phyloP scores from a whole-genome alignment of 1,139 yeast genomes.

The Pichia sp. region DNA sequence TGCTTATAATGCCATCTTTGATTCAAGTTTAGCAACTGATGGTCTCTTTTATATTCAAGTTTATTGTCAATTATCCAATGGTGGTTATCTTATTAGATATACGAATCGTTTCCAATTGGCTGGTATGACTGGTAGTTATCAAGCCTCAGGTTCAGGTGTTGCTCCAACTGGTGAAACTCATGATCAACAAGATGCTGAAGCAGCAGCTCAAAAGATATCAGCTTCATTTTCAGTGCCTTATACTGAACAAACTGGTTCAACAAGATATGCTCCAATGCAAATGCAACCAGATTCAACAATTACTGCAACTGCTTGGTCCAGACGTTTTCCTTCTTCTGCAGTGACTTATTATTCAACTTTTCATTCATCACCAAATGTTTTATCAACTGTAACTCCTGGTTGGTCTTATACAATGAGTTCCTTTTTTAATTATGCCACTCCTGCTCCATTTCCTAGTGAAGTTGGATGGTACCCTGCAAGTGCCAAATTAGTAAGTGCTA shows the following conservation, averaged over 20 bases:
- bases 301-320: constrained; percentile 60
- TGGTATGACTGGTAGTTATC: constrained; percentile 62
- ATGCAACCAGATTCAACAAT: constrained; percentile 68
- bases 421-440: constrained; percentile 57
- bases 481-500: constrained; percentile 27
- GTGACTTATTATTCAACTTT: constrained; percentile 51
- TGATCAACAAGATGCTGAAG: constrained; percentile 25
- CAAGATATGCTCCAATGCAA: constrained; percentile 89
- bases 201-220: constrained; percentile 19
- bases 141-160: constrained; percentile 34
- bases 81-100: constrained; percentile 64
- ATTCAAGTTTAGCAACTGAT: constrained; percentile 41
- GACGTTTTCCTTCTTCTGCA: constrained; percentile 58
- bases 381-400: constrained; percentile 71
- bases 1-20: constrained; percentile 38
- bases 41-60: constrained; percentile 73
- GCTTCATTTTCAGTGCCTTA: constrained; percentile 51
- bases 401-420: constrained; percentile 73
- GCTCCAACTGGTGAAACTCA: constrained; percentile 41
- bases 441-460: constrained; percentile 59
- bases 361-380: constrained; percentile 38
- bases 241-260: constrained; percentile 65
- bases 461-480: constrained; percentile 45
- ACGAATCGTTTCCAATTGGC: constrained; percentile 56
- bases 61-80: constrained; percentile 39